Conservation (phyloP, 805 yeast genomes). For the Hanseniaspora meyeri region DNA sequence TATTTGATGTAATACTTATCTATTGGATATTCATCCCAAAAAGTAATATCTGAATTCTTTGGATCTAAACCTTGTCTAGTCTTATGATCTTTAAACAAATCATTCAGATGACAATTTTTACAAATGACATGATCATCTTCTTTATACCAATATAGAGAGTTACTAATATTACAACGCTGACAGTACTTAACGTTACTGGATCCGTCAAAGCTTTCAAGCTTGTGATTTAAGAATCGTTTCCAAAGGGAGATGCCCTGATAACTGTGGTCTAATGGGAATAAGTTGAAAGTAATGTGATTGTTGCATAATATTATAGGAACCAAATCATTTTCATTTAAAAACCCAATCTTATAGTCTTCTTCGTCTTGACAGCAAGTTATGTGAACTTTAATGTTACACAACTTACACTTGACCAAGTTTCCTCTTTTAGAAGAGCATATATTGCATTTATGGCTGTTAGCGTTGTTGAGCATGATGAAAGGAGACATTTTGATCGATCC, state of each 20-base stretch:
- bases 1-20: conserved; percentile 3
- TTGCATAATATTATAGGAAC: conserved; percentile 2
- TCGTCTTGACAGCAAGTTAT: conserved; percentile 23
- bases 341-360: conserved; percentile 15
- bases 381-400: conserved; percentile 19
- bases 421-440: conserved; percentile 41
- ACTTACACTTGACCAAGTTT: conserved; percentile 23
- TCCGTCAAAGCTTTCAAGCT: background rate
- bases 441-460: conserved; percentile 28
- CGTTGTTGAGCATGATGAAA: conserved; percentile 16
- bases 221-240: conserved; percentile 1
- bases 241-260: conserved; percentile 6
- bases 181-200: conserved; percentile 13
- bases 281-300: background rate
- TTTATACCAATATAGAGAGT: conserved; percentile 19
- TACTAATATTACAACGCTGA: conserved; percentile 15
- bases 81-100: conserved; percentile 1
- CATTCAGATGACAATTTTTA: conserved; percentile 11
- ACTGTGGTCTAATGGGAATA: background rate
- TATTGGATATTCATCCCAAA: conserved; percentile 10
- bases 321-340: conserved; percentile 14
- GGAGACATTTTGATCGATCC: conserved; percentile 36
- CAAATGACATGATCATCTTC: conserved; percentile 17
- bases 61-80: background rate
- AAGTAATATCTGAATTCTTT: conserved; percentile 2